Base-by-base conservation (phyloP, 1,284 basidiomycete genomes). In the Paramarasmius palmivorus region DNA sequence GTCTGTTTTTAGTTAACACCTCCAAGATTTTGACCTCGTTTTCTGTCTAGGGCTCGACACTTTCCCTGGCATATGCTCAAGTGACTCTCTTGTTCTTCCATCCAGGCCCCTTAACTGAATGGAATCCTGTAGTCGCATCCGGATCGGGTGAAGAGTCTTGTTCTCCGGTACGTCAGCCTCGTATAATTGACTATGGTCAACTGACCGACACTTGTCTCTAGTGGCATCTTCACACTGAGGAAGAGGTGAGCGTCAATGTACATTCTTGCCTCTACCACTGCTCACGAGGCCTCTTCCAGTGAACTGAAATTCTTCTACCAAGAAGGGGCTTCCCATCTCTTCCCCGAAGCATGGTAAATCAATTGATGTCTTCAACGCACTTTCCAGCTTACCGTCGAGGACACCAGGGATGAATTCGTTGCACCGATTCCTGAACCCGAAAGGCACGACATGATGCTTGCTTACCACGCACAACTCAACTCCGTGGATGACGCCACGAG, bases 291-390 rank as follows among this genome's bases (percentile, higher is more conserved):
- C 17, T 46, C 20, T 23, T 38, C 15, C 46, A 90, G 85, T 61
- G 95, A 98, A 71, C 80, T 98, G 25, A 77, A 82, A 23, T 98
- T 95, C 76, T 97, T 98, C 76, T 98, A 97, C 71, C 93, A 95
- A 74, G 80, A 90, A 1, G 91, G 90, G 8, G 73, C 88, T 17
- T 88, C 86, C 2, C 85, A 89, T 66, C 69, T 95, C 51, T 95
- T 94, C 77, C 93, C 93, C 0, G 93, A 95, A 65, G 89, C 90
- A 61, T 94, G 91, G 91, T 90, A 62, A 53, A 73, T 56, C 15
- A 0, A n/a, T 4, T 38, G 14, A 22, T n/a, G 17, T 34, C 36
- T 25, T 15, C n/a, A 32, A 34, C 37, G 34, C 45, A n/a, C 44
- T 34, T 32, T 25, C 32, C 8, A 57, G 49, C 46, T 37, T 34